These are phyloP conservation scores for Aquanectria penicillioides DNA, from an alignment of 2,329 filamentous ascomycete species.

Conservation along the genomic window DNA sequence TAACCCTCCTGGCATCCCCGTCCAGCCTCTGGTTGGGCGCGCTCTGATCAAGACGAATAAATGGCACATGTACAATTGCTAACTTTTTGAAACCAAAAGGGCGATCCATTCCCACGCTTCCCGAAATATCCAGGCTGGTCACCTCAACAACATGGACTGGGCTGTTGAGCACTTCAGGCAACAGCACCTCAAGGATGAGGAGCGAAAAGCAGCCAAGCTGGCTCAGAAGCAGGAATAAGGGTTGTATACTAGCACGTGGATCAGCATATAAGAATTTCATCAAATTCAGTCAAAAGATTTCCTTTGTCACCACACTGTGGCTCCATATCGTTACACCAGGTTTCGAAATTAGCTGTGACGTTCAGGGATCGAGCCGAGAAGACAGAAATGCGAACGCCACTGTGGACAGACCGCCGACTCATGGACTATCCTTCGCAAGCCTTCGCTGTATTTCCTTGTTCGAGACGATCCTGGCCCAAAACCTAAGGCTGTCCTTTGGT, in stretches of 20 bases:
- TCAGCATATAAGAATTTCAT: slow-evolving; percentile 37
- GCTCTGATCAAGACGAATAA: neutral
- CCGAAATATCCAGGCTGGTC: slow-evolving; percentile 65
- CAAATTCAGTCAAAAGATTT: slow-evolving; percentile 28
- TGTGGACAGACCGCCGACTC: neutral
- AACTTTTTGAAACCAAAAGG: slow-evolving; percentile 50
- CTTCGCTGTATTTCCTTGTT: no score
- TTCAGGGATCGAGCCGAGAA: no score
- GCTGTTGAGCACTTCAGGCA: slow-evolving; percentile 67
- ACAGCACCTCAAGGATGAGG: slow-evolving; percentile 64
- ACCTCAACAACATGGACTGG: slow-evolving; percentile 63
- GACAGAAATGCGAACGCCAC: neutral
- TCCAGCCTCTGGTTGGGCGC: neutral
- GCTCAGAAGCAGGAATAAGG: slow-evolving; percentile 49
- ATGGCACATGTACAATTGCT: slow-evolving; percentile 22
- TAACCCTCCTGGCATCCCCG: slow-evolving; percentile 30
- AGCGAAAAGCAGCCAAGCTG: slow-evolving; percentile 62
- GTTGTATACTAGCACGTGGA: slow-evolving; percentile 41
- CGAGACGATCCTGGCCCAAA: no score
- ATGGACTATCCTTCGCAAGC: neutral
- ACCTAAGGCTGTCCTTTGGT: neutral
- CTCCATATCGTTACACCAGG: neutral
- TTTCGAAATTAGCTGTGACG: neutral
- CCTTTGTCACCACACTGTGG: slow-evolving; percentile 9
- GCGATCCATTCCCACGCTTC: slow-evolving; percentile 60